Evolutionary conservation across 2,329 filamentous ascomycete genomes (phyloP).

Genomic region (Pestalotiopsis sp.): DNA sequence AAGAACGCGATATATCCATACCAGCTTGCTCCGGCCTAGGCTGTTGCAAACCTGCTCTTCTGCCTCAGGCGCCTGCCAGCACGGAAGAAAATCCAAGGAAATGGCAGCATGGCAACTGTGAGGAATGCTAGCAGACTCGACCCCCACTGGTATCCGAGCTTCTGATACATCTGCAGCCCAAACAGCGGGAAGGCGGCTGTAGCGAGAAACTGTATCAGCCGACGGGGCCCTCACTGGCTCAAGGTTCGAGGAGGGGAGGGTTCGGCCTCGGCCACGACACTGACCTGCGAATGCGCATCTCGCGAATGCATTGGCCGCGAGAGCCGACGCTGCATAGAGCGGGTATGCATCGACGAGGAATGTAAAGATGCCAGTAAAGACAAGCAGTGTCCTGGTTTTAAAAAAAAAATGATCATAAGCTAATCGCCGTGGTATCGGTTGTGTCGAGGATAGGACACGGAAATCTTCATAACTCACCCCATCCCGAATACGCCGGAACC

Average conservation of each 20-base stretch:
- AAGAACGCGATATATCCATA: background rate
- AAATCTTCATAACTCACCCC: constrained; percentile 54
- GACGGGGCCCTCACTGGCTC: no score
- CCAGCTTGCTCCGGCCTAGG: background rate
- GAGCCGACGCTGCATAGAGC: constrained; percentile 72
- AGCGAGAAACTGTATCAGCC: background rate
- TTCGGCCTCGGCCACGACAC: constrained; percentile 24
- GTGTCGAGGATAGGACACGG: background rate
- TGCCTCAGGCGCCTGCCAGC: constrained; percentile 60
- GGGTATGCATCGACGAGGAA: constrained; percentile 78
- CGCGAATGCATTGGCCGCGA: constrained; percentile 83
- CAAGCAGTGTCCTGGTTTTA: constrained; percentile 65
- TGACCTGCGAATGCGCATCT: constrained; percentile 74
- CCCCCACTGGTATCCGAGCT: constrained; percentile 72
- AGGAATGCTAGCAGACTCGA: constrained; percentile 64
- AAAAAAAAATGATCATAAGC: background rate
- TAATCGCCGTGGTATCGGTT: background rate
- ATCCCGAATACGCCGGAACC: constrained; percentile 71
- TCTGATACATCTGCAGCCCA: constrained; percentile 72
- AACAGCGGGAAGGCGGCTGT: constrained; percentile 76
- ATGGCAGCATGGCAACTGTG: constrained; percentile 63
- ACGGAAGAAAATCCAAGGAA: constrained; percentile 65
- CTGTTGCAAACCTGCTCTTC: constrained; percentile 54
- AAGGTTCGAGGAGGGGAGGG: background rate
- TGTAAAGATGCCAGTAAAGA: constrained; percentile 85